Evolutionary conservation across 805 yeast genomes (phyloP).

Genomic region (Candida patagonica): DNA sequence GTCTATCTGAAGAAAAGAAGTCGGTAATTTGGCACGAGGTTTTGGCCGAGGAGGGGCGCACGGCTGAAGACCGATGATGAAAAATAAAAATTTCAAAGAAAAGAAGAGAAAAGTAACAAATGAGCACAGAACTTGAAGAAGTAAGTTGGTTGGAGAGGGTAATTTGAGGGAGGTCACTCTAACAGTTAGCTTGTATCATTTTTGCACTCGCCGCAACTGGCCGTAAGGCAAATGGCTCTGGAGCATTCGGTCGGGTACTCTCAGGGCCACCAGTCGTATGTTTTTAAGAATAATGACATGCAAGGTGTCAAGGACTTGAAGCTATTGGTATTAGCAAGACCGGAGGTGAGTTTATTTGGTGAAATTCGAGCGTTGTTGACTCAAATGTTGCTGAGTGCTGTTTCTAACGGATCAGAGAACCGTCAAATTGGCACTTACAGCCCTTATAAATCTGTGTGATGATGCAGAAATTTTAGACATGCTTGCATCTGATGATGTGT

Average conservation of each 20-base stretch:
- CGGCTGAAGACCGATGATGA: not conserved
- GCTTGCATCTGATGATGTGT: conserved; percentile 56
- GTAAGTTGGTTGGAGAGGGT: conserved; percentile 20
- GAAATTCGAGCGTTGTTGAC: not conserved
- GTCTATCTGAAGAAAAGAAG: too few relatives aligned
- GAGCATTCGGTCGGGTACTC: conserved; percentile 78
- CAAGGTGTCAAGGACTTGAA: conserved; percentile 68
- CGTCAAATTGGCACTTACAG: conserved; percentile 48
- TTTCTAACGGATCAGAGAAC: conserved; percentile 8
- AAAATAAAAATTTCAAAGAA: not conserved
- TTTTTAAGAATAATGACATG: conserved; percentile 63
- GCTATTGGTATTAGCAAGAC: conserved; percentile 43
- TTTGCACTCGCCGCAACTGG: conserved; percentile 71
- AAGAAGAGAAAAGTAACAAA: conserved; percentile 13
- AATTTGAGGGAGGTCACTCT: not conserved
- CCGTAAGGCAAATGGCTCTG: conserved; percentile 73
- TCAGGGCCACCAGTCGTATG: conserved; percentile 52
- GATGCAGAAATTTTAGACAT: conserved; percentile 52
- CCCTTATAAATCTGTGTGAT: conserved; percentile 74
- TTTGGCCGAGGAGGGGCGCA: not conserved
- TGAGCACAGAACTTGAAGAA: conserved; percentile 48
- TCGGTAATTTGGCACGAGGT: not conserved
- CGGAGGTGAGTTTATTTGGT: conserved; percentile 17
- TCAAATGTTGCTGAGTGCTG: not conserved
- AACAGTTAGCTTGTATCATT: conserved; percentile 52